Evolutionary conservation across 768 basidiomycete species (phyloP).

Genomic region (Rhodosporidiobolus sp.): DNA sequence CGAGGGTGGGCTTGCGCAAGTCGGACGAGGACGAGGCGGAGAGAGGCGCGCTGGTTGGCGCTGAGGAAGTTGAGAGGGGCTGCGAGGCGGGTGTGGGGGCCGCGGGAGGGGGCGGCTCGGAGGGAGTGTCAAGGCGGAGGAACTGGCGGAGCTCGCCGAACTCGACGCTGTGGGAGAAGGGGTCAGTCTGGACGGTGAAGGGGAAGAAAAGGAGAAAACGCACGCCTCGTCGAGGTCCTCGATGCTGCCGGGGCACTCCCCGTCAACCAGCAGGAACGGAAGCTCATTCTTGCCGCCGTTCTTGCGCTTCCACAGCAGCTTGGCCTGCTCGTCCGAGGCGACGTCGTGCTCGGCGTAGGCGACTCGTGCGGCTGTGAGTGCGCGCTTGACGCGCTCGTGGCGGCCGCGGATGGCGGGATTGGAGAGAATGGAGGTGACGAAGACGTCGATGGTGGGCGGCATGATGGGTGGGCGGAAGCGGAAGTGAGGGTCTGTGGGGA

Average conservation of each 20-base stretch:
- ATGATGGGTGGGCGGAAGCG: not conserved
- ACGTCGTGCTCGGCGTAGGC: slow-evolving; percentile 34
- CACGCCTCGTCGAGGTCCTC: slow-evolving; percentile 44
- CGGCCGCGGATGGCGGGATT: slow-evolving; percentile 35
- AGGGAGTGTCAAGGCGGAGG: slow-evolving; percentile 5
- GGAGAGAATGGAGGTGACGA: slow-evolving; percentile 39
- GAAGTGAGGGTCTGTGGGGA: not conserved
- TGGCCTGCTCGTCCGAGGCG: slow-evolving; percentile 39
- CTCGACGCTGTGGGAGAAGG: slow-evolving; percentile 34
- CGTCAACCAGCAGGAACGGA: slow-evolving; percentile 39
- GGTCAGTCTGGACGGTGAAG: not conserved
- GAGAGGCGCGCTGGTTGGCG: not conserved
- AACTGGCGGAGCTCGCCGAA: slow-evolving; percentile 42
- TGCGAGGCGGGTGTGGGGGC: not conserved
- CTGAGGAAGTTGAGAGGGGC: not conserved
- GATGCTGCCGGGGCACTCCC: slow-evolving; percentile 27
- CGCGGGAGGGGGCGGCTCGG: not conserved
- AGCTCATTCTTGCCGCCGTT: slow-evolving; percentile 38
- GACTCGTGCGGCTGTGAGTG: slow-evolving; percentile 6
- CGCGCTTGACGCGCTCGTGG: slow-evolving; percentile 29
- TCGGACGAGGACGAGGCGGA: not conserved
- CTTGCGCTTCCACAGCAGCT: slow-evolving; percentile 42
- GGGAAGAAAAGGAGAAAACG: not conserved
- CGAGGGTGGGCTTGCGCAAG: slow-evolving; percentile 25
- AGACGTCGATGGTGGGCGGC: slow-evolving; percentile 37